A percentile compares a stretch with the other conserved stretches of the same genome.
phyloP scores from a whole-genome alignment of 768 basidiomycete genomes.

The Guyanaporus albipodus region DNA sequence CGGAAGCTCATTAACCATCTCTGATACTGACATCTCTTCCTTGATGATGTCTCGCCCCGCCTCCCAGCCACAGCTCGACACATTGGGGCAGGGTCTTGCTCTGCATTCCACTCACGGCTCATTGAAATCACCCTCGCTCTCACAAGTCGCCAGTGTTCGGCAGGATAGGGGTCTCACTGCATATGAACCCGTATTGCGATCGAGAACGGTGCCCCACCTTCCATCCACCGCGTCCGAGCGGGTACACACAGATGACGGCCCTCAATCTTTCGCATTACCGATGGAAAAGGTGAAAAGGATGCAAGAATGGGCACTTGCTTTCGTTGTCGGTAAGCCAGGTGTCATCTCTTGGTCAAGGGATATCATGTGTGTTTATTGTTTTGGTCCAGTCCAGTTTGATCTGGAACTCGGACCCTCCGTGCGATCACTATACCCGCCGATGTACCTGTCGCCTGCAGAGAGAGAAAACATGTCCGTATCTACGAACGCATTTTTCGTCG shows the following conservation, averaged over 20 bases:
- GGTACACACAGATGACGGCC: constrained; percentile 37
- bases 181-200: constrained; percentile 36
- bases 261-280: constrained; percentile 45
- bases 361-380: not conserved
- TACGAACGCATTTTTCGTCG: not conserved
- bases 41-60: constrained; percentile 12
- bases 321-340: constrained; percentile 58
- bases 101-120: constrained; percentile 2
- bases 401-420: constrained; percentile 82
- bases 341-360: not conserved
- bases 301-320: constrained; percentile 62
- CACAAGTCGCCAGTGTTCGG: constrained; percentile 23
- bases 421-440: constrained; percentile 62
- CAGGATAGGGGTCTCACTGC: constrained; percentile 8
- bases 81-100: not conserved
- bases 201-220: constrained; percentile 44
- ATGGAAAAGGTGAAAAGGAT: constrained; percentile 45
- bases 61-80: constrained; percentile 15
- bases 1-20: constrained; percentile 21
- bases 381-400: constrained; percentile 74
- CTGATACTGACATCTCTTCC: constrained; percentile 24
- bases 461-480: constrained; percentile 71
- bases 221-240: constrained; percentile 30
- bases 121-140: constrained; percentile 35
- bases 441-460: constrained; percentile 61